phyloP scores from a whole-genome alignment of 768 basidiomycete species.

The Macrolepiota dolichaula region DNA sequence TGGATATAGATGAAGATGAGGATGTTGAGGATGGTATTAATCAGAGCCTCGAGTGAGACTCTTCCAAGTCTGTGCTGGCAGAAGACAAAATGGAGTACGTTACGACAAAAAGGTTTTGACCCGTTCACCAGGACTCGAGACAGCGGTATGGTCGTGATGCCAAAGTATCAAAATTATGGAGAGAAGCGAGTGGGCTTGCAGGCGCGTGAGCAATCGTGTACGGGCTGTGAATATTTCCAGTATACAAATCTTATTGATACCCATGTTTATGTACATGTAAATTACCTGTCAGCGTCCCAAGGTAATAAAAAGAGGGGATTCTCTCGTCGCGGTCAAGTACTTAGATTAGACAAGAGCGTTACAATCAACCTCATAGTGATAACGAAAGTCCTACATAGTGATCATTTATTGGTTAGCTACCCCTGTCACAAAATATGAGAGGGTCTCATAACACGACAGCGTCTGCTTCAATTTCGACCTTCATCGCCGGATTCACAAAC shows the following conservation, averaged over 20 bases:
- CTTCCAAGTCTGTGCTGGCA: neutral
- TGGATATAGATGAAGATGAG: constrained; percentile 8
- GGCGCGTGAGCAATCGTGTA: no score
- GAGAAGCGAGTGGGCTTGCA: neutral
- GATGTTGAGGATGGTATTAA: constrained; percentile 9
- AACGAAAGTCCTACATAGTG: no score
- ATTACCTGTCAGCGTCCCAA: no score
- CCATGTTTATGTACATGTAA: no score
- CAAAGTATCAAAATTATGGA: constrained; percentile 4
- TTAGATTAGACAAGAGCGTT: no score
- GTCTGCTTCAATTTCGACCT: constrained; percentile 55
- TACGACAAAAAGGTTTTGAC: constrained; percentile 10
- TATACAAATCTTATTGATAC: no score
- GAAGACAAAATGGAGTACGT: neutral
- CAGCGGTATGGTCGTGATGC: constrained; percentile 14
- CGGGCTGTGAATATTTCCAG: no score
- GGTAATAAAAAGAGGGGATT: no score
- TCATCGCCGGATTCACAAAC: constrained; percentile 46
- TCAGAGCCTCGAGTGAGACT: neutral
- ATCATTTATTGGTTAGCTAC: no score
- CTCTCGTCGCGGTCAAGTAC: no score
- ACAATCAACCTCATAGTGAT: no score
- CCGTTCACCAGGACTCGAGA: constrained; percentile 15
- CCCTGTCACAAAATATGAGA: no score
- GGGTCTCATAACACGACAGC: constrained; percentile 30